These are phyloP conservation scores for Phytophthora ramorum DNA, from an alignment of 352 stramenopile species.

Conservation along the genomic window DNA sequence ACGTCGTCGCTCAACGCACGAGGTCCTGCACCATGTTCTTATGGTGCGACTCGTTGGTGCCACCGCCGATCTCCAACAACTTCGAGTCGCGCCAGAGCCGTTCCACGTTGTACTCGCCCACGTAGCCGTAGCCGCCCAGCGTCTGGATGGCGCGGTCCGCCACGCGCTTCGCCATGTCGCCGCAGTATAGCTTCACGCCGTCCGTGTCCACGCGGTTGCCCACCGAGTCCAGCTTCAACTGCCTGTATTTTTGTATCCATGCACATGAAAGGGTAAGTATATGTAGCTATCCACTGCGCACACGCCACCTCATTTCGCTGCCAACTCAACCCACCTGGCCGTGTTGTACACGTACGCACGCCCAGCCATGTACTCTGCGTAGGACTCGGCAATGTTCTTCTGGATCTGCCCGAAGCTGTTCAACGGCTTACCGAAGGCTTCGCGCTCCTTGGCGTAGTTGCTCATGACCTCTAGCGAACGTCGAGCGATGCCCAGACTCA, in stretches of 20 bases:
- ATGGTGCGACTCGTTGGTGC: slow-evolving; percentile 98
- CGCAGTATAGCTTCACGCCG: slow-evolving; percentile 98
- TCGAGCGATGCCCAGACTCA: slow-evolving; percentile 96
- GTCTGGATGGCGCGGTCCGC: slow-evolving; percentile 98
- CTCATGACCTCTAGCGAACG: slow-evolving; percentile 98
- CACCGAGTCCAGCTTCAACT: slow-evolving; percentile 94
- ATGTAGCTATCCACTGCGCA: neutral
- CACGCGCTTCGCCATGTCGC: slow-evolving; percentile 97
- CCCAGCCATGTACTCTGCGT: slow-evolving; percentile 98
- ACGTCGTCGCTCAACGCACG: slow-evolving; percentile 20
- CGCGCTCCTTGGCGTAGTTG: slow-evolving; percentile 91
- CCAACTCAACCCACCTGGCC: slow-evolving; percentile 60
- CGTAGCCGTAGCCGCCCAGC: slow-evolving; percentile 98
- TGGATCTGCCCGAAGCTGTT: slow-evolving; percentile 95
- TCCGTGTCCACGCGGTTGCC: slow-evolving; percentile 98
- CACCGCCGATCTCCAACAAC: slow-evolving; percentile 99
- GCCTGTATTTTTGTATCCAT: slow-evolving; percentile 47
- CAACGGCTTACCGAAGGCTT: slow-evolving; percentile 95
- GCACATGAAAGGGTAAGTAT: slow-evolving; percentile 6
- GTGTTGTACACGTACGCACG: slow-evolving; percentile 97
- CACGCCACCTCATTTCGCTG: neutral
- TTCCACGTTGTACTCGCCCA: slow-evolving; percentile 99
- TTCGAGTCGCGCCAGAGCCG: slow-evolving; percentile 99
- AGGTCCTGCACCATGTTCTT: slow-evolving; percentile 98
- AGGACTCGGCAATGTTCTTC: slow-evolving; percentile 97